Evolutionary conservation across 495 filamentous ascomycete species (phyloP), one percentile per base, ranked within the genome.

Genomic region (Podospora pseudocomata): DNA sequence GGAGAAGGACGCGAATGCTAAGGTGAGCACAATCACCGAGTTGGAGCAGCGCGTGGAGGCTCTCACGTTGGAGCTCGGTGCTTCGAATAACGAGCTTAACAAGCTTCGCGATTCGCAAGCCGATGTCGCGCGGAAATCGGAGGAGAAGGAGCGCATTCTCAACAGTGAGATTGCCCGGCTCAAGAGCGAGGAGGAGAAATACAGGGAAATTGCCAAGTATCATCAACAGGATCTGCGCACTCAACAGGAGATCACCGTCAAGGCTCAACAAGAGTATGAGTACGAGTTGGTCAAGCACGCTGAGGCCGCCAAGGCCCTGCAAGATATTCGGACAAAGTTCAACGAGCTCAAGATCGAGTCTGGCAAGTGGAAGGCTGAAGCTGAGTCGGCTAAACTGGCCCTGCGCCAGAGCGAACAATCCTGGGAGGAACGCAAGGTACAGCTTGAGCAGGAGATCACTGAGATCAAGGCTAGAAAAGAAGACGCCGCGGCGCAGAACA

Each of bases 211-310:
- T 27, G 88, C 90, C n/a, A 84, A 88, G 65, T 91, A 89, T 77
- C 90, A 95, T 74, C 91, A 94, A 78, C 91, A 94, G 65, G 94
- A 98, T 72, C 82, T 98, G 20, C 92, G 94, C 64, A 90, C 91
- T 1, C 96, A 99, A 78, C 93, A 94, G 26, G 89, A 93, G 27
- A 99, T 99, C 75, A 91, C 96, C 3, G 87, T 92, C 65, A 91
- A 91, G 74, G 93, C 95, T 6, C 96, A 98, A 76, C 89, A 96
- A 70, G 93, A 94, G 68, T 99, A 99, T 72, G 96, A 99, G 76
- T 87, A 85, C 63, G 96, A 98, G 72, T 84, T 98, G 1, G 87
- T 97, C 72, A 96, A 94, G 77, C 96, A 99, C 75, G 94, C 93
- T 3, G 92, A 97, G 68, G 94, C 96, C 18, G 92, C 94, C 1